Evolutionary conservation across 257 asterid genomes (phyloP), one percentile per base, ranked within the genome.

Genomic region (Jaltomata sinuosa): DNA sequence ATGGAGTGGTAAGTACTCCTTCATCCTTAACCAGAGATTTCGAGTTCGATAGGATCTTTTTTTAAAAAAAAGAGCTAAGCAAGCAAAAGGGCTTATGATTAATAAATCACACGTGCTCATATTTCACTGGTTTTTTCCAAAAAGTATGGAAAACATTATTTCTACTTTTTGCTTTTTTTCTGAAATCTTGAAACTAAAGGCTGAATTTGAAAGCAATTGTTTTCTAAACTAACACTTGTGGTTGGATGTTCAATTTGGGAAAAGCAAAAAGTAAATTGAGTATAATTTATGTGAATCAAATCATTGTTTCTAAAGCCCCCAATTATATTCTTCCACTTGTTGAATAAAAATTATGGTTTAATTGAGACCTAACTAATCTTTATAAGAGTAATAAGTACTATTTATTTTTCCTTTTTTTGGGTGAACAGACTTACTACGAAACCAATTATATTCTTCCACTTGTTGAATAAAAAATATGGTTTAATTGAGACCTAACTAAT

Each of bases 141-240:
- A 15, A 76, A 76, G 81, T 7, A n/a, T 27, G 77, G 3, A 54
- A 83, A 86, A 5, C 84, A 64, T 79, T 38, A 83, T 57, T 57
- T 38, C 21, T 2, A 40, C 21, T 53, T 14, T 10, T 45, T 38
- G 10, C 55, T 62, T 71, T 54, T n/a, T 27, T 34, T 22, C 45
- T 25, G 14, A 86, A 83, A 84, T 45, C 85, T 86, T 80, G 54
- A 22, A 32, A 47, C n/a, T 38, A 11, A 86, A 84, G 83, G 45
- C 29, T 49, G 79, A 68, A 34, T 3, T 9, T 47, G 57, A 47
- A 32, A 47, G 40, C 27, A 15, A 25, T 47, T 45, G 5, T 76
- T 74, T 8, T 59, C 40, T 25, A 45, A 74, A 76, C 36, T 31
- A 47, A 45, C 40, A 76, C 61, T 27, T 42, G 1, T 14, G 29